Evolutionary conservation across 495 filamentous ascomycete genomes (phyloP).

Genomic region (Penicillium manginii): DNA sequence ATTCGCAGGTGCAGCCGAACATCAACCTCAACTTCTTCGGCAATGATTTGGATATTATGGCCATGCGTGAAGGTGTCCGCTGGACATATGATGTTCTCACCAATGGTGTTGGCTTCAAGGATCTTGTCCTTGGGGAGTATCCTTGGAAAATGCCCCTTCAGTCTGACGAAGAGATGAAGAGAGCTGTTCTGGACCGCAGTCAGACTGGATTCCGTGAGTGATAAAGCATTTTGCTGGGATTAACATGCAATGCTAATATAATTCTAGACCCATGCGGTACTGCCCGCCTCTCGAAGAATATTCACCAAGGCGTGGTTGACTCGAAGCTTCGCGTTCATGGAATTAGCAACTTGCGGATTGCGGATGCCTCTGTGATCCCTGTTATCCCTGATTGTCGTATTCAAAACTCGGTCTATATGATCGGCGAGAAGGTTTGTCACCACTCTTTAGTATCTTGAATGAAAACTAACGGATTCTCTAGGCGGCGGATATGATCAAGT

Average conservation of each 20-base stretch:
- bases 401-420: slow-evolving; percentile 58
- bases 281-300: slow-evolving; percentile 53
- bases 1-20: slow-evolving; percentile 56
- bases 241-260: not conserved
- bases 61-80: slow-evolving; percentile 59
- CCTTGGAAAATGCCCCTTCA: slow-evolving; percentile 63
- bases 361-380: slow-evolving; percentile 44
- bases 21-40: slow-evolving; percentile 66
- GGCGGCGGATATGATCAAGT: slow-evolving; percentile 40
- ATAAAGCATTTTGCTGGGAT: not conserved
- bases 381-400: slow-evolving; percentile 46
- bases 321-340: slow-evolving; percentile 57
- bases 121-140: slow-evolving; percentile 57
- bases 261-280: slow-evolving; percentile 57
- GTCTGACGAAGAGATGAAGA: slow-evolving; percentile 59
- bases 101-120: slow-evolving; percentile 60
- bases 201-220: slow-evolving; percentile 60
- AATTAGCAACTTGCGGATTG: slow-evolving; percentile 54
- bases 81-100: slow-evolving; percentile 59
- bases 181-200: slow-evolving; percentile 56
- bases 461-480: slow-evolving; percentile 9
- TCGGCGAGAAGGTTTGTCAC: slow-evolving; percentile 55
- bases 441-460: not conserved
- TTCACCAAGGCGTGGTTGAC: slow-evolving; percentile 59
- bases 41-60: slow-evolving; percentile 58